These are phyloP conservation scores for Talaromyces stipitatus DNA, from an alignment of 495 filamentous ascomycete species.

Conservation along the genomic window DNA sequence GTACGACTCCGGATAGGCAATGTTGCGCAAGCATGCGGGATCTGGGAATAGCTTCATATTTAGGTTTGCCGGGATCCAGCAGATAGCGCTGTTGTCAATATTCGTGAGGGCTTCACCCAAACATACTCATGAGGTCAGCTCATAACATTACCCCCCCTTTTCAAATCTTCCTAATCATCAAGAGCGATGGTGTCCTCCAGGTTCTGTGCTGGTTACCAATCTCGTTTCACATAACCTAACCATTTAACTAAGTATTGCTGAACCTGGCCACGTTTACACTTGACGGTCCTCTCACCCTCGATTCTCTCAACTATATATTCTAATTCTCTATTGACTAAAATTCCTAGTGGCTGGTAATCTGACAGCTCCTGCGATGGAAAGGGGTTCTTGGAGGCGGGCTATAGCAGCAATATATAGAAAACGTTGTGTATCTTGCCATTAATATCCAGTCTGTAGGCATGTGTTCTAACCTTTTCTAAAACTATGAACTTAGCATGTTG, in stretches of 20 bases:
- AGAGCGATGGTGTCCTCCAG: conserved; percentile 7
- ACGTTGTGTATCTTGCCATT: conserved; percentile 8
- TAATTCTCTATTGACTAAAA: neutral
- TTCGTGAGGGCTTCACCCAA: too few relatives aligned
- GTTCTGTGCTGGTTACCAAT: neutral
- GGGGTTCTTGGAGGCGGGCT: conserved; percentile 3
- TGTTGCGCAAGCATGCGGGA: too few relatives aligned
- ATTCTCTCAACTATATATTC: conserved; percentile 3
- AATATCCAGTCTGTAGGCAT: conserved; percentile 8
- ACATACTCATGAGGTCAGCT: too few relatives aligned
- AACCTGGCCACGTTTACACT: neutral
- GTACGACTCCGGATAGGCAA: too few relatives aligned
- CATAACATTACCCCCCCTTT: too few relatives aligned
- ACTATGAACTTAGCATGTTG: conserved; percentile 10
- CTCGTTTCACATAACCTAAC: conserved; percentile 1
- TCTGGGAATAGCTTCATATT: too few relatives aligned
- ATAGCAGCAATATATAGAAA: conserved; percentile 8
- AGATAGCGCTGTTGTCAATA: too few relatives aligned
- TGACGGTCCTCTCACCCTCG: neutral
- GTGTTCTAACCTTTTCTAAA: conserved; percentile 4
- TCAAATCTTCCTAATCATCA: neutral
- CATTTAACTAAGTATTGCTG: neutral
- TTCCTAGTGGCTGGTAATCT: neutral
- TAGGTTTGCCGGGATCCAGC: too few relatives aligned
- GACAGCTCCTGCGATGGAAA: conserved; percentile 1